Evolutionary conservation across 495 filamentous ascomycete species (phyloP), one percentile per base, ranked within the genome.

Genomic region (Xylaria flabelliformis): DNA sequence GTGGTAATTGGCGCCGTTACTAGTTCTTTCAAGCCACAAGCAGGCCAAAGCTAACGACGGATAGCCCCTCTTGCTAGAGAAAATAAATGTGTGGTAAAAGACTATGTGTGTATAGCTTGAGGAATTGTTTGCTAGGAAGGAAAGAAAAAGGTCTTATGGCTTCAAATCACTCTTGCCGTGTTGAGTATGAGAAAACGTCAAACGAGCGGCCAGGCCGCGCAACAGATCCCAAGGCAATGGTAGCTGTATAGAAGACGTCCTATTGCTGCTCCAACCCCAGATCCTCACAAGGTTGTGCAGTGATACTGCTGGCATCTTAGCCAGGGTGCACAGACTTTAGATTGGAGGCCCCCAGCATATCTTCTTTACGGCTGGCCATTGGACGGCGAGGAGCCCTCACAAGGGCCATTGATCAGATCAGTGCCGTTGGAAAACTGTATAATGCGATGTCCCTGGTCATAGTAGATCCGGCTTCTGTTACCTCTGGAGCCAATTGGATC

Each of bases 401-500:
- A 36, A 46, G 48, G 62, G 50, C 62, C 69, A 61, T 59, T 51
- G 10, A 42, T 56, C 10, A 67, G 63, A 42, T 51, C 70, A 53
- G 63, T 36, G 24, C 70, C 70, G 74, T 72, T 76, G 70, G 72
- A 71, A 68, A 79, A 72, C 73, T 74, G 73, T 76, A 76, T 77
- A 78, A 75, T 78, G 75, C 77, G 75, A 65, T 59, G 67, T 67
- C 76, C 77, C 77, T 76, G 76, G 71, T 71, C 73, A 78, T 75
- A 78, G 73, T 66, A 74, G 77, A 76, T 74, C 75, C 74, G 74
- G 73, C 69, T 72, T 46, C 17, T 21, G 34, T 17, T 39, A 48
- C 10, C 42, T 58, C 34, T 41, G n/a, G 69, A 36, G 69, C 42
- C 61, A 39, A 51, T 64, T 53, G 61, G 59, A 32, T 50, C n/a